Conservation (phyloP, 1,284 basidiomycete genomes). For the Agroathelia rolfsii region DNA sequence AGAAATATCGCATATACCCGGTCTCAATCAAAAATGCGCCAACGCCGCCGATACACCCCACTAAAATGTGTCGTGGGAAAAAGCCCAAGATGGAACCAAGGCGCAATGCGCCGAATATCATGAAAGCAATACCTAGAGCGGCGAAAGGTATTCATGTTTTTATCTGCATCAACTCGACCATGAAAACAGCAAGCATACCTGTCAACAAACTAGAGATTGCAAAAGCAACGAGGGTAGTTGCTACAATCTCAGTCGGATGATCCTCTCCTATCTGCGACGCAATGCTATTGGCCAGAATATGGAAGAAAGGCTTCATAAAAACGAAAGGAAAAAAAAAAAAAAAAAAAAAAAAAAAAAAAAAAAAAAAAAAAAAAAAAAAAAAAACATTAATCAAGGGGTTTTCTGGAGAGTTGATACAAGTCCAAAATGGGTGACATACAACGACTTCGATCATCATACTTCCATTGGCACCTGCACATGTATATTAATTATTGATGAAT, state of each 20-base stretch:
- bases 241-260: conserved; percentile 63
- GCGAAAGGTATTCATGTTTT: too few relatives aligned
- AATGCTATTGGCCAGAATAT: conserved; percentile 80
- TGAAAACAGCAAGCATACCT: too few relatives aligned
- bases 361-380: too few relatives aligned
- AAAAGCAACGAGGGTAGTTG: conserved; percentile 88
- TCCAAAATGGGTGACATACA: conserved; percentile 34
- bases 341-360: too few relatives aligned
- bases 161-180: too few relatives aligned
- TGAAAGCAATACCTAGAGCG: conserved; percentile 68
- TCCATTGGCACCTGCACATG: conserved; percentile 88
- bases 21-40: conserved; percentile 88
- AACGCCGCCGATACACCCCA: conserved; percentile 96
- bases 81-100: conserved; percentile 88
- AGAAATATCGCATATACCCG: conserved; percentile 53
- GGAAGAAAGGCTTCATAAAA: conserved; percentile 78
- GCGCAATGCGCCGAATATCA: conserved; percentile 75
- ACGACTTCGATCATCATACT: conserved; percentile 99
- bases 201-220: conserved; percentile 88
- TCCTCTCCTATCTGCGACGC: conserved; percentile 65
- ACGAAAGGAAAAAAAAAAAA: conserved; percentile 3
- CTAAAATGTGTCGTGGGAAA: conserved; percentile 92
- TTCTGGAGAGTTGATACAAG: too few relatives aligned
- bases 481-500: too few relatives aligned
- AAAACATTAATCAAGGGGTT: too few relatives aligned